Conservation (phyloP, 106 monocot species). For the Posidonia australis region DNA sequence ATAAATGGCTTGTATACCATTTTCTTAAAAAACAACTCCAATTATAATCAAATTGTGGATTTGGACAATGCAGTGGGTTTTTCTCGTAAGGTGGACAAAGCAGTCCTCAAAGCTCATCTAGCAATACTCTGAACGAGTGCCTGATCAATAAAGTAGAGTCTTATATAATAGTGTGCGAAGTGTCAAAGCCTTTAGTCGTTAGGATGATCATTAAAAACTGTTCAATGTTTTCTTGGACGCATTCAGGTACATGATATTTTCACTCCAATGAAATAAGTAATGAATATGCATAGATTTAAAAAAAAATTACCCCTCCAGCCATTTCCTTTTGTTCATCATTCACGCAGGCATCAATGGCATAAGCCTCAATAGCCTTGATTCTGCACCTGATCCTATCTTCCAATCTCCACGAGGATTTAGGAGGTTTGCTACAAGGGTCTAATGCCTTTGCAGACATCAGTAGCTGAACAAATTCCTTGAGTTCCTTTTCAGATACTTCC, state of each 20-base stretch:
- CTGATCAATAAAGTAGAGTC: too few species aligned
- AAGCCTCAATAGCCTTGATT: conserved; percentile 72
- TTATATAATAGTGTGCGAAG: neutral
- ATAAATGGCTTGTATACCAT: too few species aligned
- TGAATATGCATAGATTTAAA: neutral
- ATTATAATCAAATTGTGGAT: too few species aligned
- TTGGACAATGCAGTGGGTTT: too few species aligned
- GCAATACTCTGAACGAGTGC: too few species aligned
- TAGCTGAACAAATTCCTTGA: conserved; percentile 64
- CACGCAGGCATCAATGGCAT: conserved; percentile 59
- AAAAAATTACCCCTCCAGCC: conserved; percentile 53
- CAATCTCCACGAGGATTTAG: conserved; percentile 56
- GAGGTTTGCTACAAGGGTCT: conserved; percentile 45
- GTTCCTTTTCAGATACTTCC: conserved; percentile 68
- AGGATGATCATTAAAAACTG: neutral
- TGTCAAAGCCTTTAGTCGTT: neutral
- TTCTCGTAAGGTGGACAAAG: too few species aligned
- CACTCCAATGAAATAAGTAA: too few species aligned
- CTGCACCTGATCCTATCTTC: conserved; percentile 40
- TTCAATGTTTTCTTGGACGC: too few species aligned
- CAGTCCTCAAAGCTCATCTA: too few species aligned
- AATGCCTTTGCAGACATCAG: conserved; percentile 50
- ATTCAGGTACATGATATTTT: too few species aligned
- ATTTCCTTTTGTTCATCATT: conserved; percentile 72
- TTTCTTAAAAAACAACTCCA: too few species aligned